Evolutionary conservation across 2,329 filamentous ascomycete species (phyloP).

Genomic region (Colletotrichum acutatum): DNA sequence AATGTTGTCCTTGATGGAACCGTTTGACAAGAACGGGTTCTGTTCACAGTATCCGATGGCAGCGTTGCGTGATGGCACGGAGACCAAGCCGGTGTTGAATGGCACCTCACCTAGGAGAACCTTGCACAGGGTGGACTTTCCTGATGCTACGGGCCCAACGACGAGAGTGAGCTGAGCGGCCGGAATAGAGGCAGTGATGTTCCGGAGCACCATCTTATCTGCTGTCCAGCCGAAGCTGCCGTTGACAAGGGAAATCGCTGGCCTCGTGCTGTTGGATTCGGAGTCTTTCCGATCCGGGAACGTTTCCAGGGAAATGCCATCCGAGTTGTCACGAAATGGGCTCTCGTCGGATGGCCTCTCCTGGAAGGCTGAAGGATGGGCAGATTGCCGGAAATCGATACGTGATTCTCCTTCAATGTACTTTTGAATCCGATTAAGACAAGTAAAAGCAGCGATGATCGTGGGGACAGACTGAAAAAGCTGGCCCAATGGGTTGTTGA

Average conservation of each 20-base stretch:
- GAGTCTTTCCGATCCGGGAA: neutral
- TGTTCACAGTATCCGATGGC: constrained; percentile 48
- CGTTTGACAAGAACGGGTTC: constrained; percentile 40
- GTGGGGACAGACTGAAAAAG: constrained; percentile 47
- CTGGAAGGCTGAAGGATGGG: neutral
- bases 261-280: neutral
- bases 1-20: constrained; percentile 41
- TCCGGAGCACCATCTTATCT: constrained; percentile 41
- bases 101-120: constrained; percentile 46
- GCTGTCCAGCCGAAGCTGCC: constrained; percentile 48
- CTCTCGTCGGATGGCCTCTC: constrained; percentile 32
- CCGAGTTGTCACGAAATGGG: constrained; percentile 11
- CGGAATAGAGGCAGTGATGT: constrained; percentile 47
- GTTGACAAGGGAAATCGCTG: constrained; percentile 20
- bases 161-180: constrained; percentile 48
- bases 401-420: constrained; percentile 46
- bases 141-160: constrained; percentile 52
- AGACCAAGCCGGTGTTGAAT: constrained; percentile 36
- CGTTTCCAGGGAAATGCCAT: constrained; percentile 8
- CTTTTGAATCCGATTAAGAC: constrained; percentile 47
- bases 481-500: constrained; percentile 44
- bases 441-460: constrained; percentile 46
- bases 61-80: constrained; percentile 25
- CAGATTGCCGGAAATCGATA: constrained; percentile 40
- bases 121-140: constrained; percentile 54